Evolutionary conservation across 495 filamentous ascomycete genomes (phyloP).

Genomic region (Bathelium albidoporum): DNA sequence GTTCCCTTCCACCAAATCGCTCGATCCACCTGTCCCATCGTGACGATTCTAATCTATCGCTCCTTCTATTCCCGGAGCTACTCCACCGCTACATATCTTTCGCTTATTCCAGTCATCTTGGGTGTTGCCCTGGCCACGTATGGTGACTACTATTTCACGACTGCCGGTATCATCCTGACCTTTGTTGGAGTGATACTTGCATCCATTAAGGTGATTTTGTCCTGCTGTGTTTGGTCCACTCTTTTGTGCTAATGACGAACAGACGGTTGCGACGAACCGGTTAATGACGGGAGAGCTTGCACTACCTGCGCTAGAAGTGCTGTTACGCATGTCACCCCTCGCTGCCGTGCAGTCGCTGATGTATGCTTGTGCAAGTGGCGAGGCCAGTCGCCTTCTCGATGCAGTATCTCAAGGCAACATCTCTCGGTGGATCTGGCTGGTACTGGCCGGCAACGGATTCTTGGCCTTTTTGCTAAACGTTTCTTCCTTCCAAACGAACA

Average conservation of each 20-base stretch:
- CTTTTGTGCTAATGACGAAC: not conserved
- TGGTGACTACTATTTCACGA: conserved; percentile 49
- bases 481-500: conserved; percentile 46
- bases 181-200: conserved; percentile 45
- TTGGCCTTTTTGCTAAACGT: conserved; percentile 47
- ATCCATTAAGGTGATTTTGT: conserved; percentile 32
- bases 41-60: conserved; percentile 47
- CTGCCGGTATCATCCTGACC: conserved; percentile 42
- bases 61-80: conserved; percentile 39
- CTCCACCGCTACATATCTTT: conserved; percentile 41
- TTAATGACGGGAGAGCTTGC: conserved; percentile 43
- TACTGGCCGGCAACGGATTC: conserved; percentile 38
- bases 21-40: conserved; percentile 45
- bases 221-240: not conserved
- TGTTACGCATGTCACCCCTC: conserved; percentile 46
- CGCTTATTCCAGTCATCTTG: conserved; percentile 46
- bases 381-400: conserved; percentile 27
- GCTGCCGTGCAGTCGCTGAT: conserved; percentile 41
- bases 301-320: conserved; percentile 42
- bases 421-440: conserved; percentile 15
- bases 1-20: conserved; percentile 52
- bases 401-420: conserved; percentile 15
- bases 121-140: conserved; percentile 46
- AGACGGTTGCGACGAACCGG: conserved; percentile 46
- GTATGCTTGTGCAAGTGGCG: conserved; percentile 40